These are phyloP conservation scores for Ophiorrhiza pumila DNA, from an alignment of 257 asterid genomes.

Conservation along the genomic window DNA sequence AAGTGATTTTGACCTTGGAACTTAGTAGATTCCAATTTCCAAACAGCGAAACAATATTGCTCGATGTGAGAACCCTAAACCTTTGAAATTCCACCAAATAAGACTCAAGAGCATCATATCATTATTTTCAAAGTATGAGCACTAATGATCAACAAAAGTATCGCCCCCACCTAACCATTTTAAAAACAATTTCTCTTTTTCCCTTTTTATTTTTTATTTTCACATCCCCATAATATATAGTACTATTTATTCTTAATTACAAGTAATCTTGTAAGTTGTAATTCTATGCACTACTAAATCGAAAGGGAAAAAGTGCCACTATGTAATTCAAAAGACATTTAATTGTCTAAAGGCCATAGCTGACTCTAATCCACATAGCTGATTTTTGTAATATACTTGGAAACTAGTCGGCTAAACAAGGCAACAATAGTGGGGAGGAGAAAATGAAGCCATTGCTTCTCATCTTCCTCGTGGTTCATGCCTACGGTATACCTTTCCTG, in stretches of 20 bases:
- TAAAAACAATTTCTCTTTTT: neutral
- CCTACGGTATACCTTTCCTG: neutral
- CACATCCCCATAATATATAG: neutral
- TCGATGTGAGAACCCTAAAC: conserved; percentile 26
- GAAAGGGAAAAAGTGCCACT: no score
- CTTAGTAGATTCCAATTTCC: conserved; percentile 28
- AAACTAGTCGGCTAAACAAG: neutral
- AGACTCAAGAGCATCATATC: conserved; percentile 9
- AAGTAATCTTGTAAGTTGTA: no score
- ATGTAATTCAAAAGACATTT: neutral
- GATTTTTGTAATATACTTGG: neutral
- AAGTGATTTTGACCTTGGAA: conserved; percentile 34
- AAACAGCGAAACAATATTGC: conserved; percentile 27
- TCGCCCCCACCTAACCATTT: conserved; percentile 20
- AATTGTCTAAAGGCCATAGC: neutral
- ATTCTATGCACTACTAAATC: no score
- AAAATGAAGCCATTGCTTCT: neutral
- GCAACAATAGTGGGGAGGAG: neutral
- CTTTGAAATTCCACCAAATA: neutral
- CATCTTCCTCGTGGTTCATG: conserved; percentile 6
- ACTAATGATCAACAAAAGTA: no score
- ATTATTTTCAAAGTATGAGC: conserved; percentile 6
- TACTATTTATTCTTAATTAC: no score
- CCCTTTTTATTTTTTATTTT: neutral
- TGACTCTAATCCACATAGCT: neutral